Evolutionary conservation across 768 basidiomycete species (phyloP), one percentile per base, ranked within the genome.

Genomic region (Mycena indigotica): DNA sequence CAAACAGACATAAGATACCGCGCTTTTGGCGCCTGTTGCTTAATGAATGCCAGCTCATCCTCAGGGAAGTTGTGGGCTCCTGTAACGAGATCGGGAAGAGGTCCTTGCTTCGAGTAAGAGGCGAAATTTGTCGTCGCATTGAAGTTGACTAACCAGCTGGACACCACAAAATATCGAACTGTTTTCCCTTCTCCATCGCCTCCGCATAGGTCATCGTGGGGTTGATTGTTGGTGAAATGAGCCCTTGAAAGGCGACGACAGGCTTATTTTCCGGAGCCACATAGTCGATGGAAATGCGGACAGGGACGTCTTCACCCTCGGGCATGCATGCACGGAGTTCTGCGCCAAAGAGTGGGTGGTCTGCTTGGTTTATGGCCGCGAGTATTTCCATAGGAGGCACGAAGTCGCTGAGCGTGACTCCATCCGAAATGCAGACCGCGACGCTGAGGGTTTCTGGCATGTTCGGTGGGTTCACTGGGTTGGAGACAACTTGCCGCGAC

Each of bases 1-100:
- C 75, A 76, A 4, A 76, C 73, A 19, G 70, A 66, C 39, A 75
- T 60, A 21, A 75, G 60, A 52, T 76, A 72, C 56, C 69, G 69
- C 3, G 67, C 71, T 24, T 57, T 58, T 10, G 67, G 70, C 10
- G 56, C 66, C 52, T 70, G 71, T 19, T 56, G 55, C 44, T 66
- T 65, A 25, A 73, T 28, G 56, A 72, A 72, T 17, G 63, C 56
- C 17, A 68, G 54, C 48, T 59, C 57, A 0, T 56, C 62, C 19
- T 48, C 10, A 2, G 62, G 62, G 29, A 54, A 56, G 5, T 32
- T 19, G 3, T 25, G 49, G 30, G 28, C 35, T 10, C 51, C 54
- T 2, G 55, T 56, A 3, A 23, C n/a, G 6, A 24, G 35, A 19
- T 59, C 41, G 1, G 45, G 38, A 3, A 56, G 28, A 13, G 62